phyloP scores from a whole-genome alignment of 192 early-diverging fungal species.

The Gaertneriomyces semiglobifer region DNA sequence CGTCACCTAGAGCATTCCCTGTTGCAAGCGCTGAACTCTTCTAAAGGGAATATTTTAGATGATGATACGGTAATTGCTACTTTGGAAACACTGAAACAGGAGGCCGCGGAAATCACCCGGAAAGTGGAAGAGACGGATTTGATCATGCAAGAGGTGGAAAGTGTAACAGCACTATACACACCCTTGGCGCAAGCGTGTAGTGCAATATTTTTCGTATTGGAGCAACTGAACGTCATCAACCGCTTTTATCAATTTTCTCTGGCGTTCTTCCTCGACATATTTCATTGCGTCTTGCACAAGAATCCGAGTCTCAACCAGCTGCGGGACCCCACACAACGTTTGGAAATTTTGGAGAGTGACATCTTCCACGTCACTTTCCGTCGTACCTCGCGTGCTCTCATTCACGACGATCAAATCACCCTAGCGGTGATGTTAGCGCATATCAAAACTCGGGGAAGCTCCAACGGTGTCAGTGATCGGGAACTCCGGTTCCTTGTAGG shows the following conservation, averaged over 20 bases:
- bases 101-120: constrained; percentile 88
- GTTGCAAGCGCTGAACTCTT: constrained; percentile 87
- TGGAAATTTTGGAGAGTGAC: constrained; percentile 73
- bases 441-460: constrained; percentile 70
- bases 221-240: constrained; percentile 82
- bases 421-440: constrained; percentile 84
- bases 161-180: constrained; percentile 83
- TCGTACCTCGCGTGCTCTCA: constrained; percentile 74
- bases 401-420: constrained; percentile 89
- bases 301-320: constrained; percentile 48
- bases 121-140: constrained; percentile 93
- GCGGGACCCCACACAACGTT: constrained; percentile 64
- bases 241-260: constrained; percentile 99
- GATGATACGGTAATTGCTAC: constrained; percentile 93
- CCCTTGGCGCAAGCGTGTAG: constrained; percentile 89
- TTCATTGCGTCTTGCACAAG: constrained; percentile 78
- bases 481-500: constrained; percentile 72
- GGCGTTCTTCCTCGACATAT: constrained; percentile 92
- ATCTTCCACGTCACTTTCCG: constrained; percentile 79
- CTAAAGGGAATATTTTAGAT: constrained; percentile 96
- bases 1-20: constrained; percentile 91
- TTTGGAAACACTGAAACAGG: constrained; percentile 91
- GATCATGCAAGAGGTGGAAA: constrained; percentile 93
- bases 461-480: constrained; percentile 55
- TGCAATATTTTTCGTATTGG: constrained; percentile 95